A percentile compares a stretch with the other conserved stretches of the same genome.
Conservation (phyloP, 257 asterid species). For the Primulina eburnea region DNA sequence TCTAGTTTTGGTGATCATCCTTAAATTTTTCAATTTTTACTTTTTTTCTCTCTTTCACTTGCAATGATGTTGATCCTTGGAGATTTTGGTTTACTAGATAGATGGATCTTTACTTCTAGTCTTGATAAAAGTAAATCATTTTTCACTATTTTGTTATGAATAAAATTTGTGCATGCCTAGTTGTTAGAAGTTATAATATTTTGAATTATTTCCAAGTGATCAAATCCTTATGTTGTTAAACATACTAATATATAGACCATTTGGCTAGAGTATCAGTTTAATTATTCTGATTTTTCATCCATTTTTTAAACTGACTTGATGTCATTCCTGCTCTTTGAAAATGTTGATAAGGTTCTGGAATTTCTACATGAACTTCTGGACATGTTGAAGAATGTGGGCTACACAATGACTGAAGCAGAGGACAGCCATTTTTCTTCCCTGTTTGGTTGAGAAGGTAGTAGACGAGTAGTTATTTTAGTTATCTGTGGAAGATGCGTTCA, state of each 20-base stretch:
- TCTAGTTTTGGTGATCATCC: background rate
- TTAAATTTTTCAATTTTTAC: background rate
- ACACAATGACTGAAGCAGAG: conserved; percentile 89
- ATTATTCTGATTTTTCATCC: background rate
- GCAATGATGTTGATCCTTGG: background rate
- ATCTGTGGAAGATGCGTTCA: background rate
- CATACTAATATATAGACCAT: background rate
- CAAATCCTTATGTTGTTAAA: background rate
- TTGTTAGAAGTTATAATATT: background rate
- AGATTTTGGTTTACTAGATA: background rate
- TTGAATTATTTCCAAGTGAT: background rate
- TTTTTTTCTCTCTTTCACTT: background rate
- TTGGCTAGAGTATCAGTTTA: background rate
- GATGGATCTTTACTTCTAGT: background rate
- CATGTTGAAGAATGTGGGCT: conserved; percentile 72
- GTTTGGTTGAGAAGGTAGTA: conserved; percentile 89
- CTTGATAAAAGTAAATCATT: background rate
- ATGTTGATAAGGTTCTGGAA: conserved; percentile 76
- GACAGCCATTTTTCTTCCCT: conserved; percentile 92
- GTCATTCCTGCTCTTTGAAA: background rate
- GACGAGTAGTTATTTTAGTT: background rate
- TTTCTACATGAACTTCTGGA: conserved; percentile 94
- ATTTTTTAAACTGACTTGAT: too few species aligned
- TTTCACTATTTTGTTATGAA: background rate
- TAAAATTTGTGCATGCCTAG: background rate